These are phyloP conservation scores for Hibiscus tridactylites DNA, from an alignment of 345 rosid species.

Conservation along the genomic window DNA sequence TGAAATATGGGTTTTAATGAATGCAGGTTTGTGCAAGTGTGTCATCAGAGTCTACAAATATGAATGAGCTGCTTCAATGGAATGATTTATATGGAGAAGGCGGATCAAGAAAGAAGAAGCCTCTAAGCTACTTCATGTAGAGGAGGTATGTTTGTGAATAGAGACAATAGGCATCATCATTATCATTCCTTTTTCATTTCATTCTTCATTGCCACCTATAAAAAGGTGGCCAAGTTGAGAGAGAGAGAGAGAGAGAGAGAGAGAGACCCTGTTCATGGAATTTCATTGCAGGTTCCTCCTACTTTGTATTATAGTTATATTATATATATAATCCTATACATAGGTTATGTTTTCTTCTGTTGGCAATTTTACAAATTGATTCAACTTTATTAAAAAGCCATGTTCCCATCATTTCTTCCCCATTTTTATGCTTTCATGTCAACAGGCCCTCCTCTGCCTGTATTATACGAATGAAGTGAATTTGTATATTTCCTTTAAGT, in stretches of 20 bases:
- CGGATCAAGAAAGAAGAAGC: slow-evolving; percentile 82
- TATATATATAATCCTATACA: neutral
- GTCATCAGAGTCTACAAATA: slow-evolving; percentile 84
- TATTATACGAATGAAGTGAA: too few species aligned
- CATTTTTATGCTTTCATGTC: too few species aligned
- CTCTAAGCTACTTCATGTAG: slow-evolving; percentile 97
- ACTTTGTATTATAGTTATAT: slow-evolving; percentile 24
- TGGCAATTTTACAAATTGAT: too few species aligned
- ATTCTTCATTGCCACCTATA: slow-evolving; percentile 10
- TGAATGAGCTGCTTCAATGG: slow-evolving; percentile 96
- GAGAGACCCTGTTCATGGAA: slow-evolving; percentile 15
- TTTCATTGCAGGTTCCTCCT: slow-evolving; percentile 19
- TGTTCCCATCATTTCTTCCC: too few species aligned
- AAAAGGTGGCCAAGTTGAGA: slow-evolving; percentile 13
- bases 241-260: slow-evolving; percentile 15
- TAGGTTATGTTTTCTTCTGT: too few species aligned
- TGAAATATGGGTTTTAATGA: too few species aligned
- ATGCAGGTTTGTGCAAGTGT: slow-evolving; percentile 95
- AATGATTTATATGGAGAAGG: slow-evolving; percentile 97
- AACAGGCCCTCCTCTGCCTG: too few species aligned
- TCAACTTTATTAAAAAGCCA: too few species aligned
- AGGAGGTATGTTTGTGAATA: slow-evolving; percentile 27
- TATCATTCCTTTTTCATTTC: slow-evolving; percentile 18
- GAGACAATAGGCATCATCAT: neutral
- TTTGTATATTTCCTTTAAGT: too few species aligned